These are phyloP conservation scores for Sonneratia alba DNA, from an alignment of 345 rosid genomes.

Conservation along the genomic window DNA sequence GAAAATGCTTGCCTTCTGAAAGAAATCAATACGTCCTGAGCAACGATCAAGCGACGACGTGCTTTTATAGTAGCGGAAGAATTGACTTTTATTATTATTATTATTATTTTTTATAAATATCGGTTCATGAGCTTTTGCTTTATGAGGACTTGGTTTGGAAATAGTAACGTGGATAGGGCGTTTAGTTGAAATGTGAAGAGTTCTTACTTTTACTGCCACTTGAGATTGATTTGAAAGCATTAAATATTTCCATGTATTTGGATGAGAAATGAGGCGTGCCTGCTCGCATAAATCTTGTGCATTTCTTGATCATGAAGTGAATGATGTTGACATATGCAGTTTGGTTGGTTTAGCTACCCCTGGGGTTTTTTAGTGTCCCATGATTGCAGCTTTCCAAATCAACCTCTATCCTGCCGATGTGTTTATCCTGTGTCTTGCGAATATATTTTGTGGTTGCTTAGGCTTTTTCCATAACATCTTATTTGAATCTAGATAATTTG, in stretches of 20 bases:
- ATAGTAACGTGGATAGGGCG: background rate
- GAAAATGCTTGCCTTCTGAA: background rate
- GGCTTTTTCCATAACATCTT: background rate
- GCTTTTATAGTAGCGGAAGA: background rate
- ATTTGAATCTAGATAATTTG: background rate
- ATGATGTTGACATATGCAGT: background rate
- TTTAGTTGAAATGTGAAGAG: background rate
- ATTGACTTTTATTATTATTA: background rate
- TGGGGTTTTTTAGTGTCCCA: background rate
- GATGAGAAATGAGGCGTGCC: background rate
- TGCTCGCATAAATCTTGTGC: background rate
- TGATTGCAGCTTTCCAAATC: background rate
- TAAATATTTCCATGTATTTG: background rate
- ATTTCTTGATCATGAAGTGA: background rate
- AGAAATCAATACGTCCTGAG: background rate
- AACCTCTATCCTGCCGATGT: background rate
- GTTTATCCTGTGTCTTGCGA: background rate
- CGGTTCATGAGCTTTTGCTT: background rate
- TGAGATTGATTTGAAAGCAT: background rate
- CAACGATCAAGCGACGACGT: constrained; percentile 1
- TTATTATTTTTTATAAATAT: too few relatives aligned
- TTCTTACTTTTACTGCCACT: background rate
- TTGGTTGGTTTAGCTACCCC: background rate
- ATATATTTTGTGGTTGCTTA: background rate
- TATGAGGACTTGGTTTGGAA: background rate